Evolutionary conservation across 2,329 filamentous ascomycete genomes (phyloP), one percentile per base, ranked within the genome.

Genomic region (Penicillium corylophilum): DNA sequence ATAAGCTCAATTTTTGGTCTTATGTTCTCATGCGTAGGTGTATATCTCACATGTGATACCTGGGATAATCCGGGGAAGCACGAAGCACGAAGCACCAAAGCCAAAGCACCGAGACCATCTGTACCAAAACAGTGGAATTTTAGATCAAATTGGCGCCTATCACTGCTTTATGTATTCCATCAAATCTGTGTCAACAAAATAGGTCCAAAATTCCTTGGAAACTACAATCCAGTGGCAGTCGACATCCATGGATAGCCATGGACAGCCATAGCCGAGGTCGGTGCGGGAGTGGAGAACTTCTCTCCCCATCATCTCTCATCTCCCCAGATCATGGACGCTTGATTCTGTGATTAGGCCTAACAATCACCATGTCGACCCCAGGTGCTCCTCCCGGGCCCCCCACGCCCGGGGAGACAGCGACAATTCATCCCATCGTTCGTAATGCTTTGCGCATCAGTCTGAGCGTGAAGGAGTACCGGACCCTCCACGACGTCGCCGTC

Each of bases 391-490:
- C 58, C 44, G 46, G 36, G 23, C 31, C 18, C 28, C 33, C 51
- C 35, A 48, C 46, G 18, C 36, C 46, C 13, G 48, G 36, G 38
- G 44, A 54, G 31, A 42, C 49, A n/a, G 42, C 45, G 22, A 59
- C 58, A 28, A 50, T 80, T 53, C 88, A 93, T 60, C 87, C 89
- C 5, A 80, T 95, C 56, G 80, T 95, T 50, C 89, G 89, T 71
- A 95, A 94, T 71, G 86, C 90, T 39, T 79, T 96, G 53, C 87
- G 91, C 60, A 92, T 96, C 73, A 94, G 89, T 51, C 72, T 86
- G 47, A 90, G 92, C 67, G 85, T 90, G 38, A 85, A 87, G 70
- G 92, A 96, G 71, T 96, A 96, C 72, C 86, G 89, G 60, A 77
- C 87, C 1, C 82, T 96, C 16, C 90, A 96, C 71, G 86, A 87